Evolutionary conservation across 164 flowering plant species (phyloP), one percentile per base, ranked within the genome.

Genomic region (Chimonanthus salicifolius): DNA sequence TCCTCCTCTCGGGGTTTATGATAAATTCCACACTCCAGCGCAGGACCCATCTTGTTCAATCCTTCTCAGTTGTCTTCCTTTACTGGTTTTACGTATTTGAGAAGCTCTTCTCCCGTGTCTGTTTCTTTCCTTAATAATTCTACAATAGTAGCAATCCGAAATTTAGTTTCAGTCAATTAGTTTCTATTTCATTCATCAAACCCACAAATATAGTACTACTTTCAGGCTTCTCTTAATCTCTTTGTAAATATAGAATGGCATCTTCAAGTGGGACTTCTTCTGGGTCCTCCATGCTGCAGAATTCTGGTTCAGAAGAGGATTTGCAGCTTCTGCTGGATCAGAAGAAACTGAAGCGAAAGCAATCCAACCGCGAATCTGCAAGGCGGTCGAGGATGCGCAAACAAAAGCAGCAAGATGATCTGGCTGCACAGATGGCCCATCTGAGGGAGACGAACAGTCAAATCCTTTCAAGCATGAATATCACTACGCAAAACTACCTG

Each of bases 351-450:
- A 92, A 89, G 79, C 79, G 98, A 78, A 94, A 87, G 98, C 77
- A 77, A 64, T 94, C 98, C 33, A 94, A 94, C 79, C 89, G 98
- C 0, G 97, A 92, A 77, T 92, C 98, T 7, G 98, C 98, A n/a
- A 79, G 93, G 76, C 76, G 98, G 45, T 92, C 97, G 15, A 77
- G 98, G 82, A 82, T 87, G 89, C 74, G 92, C 58, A 94, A 94
- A 71, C 94, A 92, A 85, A 86, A 89, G 85, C 96, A 88, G 60
- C 58, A 90, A 82, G 94, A 92, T 72, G 94, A 90, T 67, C 81
- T 94, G 75, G 80, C 71, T 87, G 81, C 78, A 43, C 89, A 88
- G 69, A 84, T 85, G 74, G 68, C 58, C 50, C 82, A 78, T 5
- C 84, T 94, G 18, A 82, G 79, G 81, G 80, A 80, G 49, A 91